A percentile compares a stretch with the other conserved stretches of the same genome.
These are phyloP conservation scores for Ogataea wickerhamii DNA, from an alignment of 805 yeast genomes.

Conservation along the genomic window DNA sequence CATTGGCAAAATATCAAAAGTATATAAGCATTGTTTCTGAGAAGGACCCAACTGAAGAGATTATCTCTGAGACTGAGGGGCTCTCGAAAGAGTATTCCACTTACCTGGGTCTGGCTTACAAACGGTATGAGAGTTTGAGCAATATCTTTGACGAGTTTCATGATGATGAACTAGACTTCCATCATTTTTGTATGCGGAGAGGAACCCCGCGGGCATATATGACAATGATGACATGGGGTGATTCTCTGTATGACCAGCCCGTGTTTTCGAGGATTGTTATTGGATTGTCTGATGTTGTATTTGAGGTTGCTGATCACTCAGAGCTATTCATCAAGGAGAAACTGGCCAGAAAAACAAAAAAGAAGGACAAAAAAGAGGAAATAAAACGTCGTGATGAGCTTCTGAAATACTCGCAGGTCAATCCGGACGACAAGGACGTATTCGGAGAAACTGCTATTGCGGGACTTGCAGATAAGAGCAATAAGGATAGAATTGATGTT, in stretches of 20 bases:
- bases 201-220: conserved; percentile 87
- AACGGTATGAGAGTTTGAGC: conserved; percentile 66
- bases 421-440: conserved; percentile 48
- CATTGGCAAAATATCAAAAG: conserved; percentile 15
- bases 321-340: conserved; percentile 17
- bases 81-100: conserved; percentile 30
- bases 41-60: conserved; percentile 20
- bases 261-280: conserved; percentile 64
- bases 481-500: conserved; percentile 39
- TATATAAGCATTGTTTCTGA: background rate
- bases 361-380: conserved; percentile 56
- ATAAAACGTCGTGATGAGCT: conserved; percentile 54
- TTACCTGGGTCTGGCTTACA: conserved; percentile 68
- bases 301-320: conserved; percentile 35
- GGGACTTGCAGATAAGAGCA: conserved; percentile 26
- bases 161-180: conserved; percentile 92
- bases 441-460: conserved; percentile 45
- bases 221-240: conserved; percentile 80
- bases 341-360: conserved; percentile 32
- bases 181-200: conserved; percentile 82
- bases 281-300: conserved; percentile 59
- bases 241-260: conserved; percentile 63
- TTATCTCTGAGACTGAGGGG: conserved; percentile 37
- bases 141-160: conserved; percentile 67
- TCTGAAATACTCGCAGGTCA: conserved; percentile 38